Base-by-base conservation (phyloP, 2,329 filamentous ascomycete genomes). In the Fusarium guadeloupense region DNA sequence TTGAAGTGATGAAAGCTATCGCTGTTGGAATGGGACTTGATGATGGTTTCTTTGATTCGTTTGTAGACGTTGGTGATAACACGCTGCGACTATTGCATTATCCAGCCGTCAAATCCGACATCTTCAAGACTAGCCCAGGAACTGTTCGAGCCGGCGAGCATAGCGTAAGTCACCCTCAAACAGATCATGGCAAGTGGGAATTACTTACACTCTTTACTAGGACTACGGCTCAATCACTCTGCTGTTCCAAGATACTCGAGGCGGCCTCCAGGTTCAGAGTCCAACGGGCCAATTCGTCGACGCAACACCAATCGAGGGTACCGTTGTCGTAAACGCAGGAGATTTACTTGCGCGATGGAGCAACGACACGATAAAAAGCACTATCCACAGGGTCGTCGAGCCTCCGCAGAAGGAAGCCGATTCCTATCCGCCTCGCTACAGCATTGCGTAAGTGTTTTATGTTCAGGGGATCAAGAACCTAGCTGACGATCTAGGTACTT, bases 281-380 rank as follows among this genome's bases (percentile, higher is more conserved):
- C 92, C 92, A 0, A 88, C 85, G 34, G 91, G 91, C 3, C 85
- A 83, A 0, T 97, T 93, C 69, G 87, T 97, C 33, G 86, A 97
- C 70, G 93, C 91, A 1, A 92, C 85, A 7, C 93, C 93, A 0
- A 94, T 96, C 56, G 81, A 87, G 30, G 88, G 87, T 49, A 93
- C 92, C 0, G 89, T 95, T 34, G 91, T 97, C 10, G 85, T 97
- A 63, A 97, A 97, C 70, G 93, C 93, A 0, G 93, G 93, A 2
- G 93, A 97, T 72, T 74, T 97, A 66, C 79, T 97, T 43, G 89
- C 91, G 2, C 82, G 93, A 46, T 97, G 93, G 93, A 92, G 90
- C 62, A 97, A 97, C 71, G 92, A 96, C 70, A 90, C 85, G 5
- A 96, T 97, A 77, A 93, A 90, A 78, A 94, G 90, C 72, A 97